Base-by-base conservation (phyloP, 352 stramenopile species). In the Phytophthora macrochlamydospora region DNA sequence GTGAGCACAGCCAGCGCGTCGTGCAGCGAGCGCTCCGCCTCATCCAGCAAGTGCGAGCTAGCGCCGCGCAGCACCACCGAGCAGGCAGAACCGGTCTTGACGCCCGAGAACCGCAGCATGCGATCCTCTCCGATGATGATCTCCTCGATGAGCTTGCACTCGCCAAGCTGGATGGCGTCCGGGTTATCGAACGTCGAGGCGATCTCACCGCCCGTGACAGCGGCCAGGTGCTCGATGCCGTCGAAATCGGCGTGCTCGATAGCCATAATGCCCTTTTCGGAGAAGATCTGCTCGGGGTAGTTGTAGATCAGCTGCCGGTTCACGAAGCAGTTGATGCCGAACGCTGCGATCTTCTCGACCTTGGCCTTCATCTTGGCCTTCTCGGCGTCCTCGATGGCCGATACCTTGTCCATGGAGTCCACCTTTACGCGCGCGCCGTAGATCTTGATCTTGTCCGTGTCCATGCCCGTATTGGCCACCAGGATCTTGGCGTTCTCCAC, bases 361-460 rank as follows among this genome's bases (percentile, higher is more conserved):
- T 99, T 99, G 57, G 87, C 85, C 65, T 97, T 93, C 98, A 99
- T 99, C 81, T 99, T 99, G 38, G 92, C 79, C 83, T 99, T 99
- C 74, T 99, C 98, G 9, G 97, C 97, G 52, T 99, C 92, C 81
- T 99, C 98, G 76, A 99, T 99, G 56, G 98, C 97, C 30, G 97
- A 97, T 24, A 99, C 97, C 78, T 99, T 99, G 56, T 97, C 94
- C 88, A 99, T 97, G 40, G 89, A 98, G 81, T 99, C 97, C 6
- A 99, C 98, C 73, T 98, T 97, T 32, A 99, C 92, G 51, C 87
- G 92, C 30, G 93, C 97, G 29, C 98, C 98, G 74, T 99, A 99
- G 69, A 99, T 99, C 82, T 99, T 99, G 81, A 99, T 99, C 81
- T 99, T 99, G 80, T 99, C 98, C 30, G 97, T 99, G 81, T 99